A percentile compares a stretch with the other conserved stretches of the same genome.
Evolutionary conservation across 805 yeast species (phyloP).

Genomic region (Candida hungchunana): DNA sequence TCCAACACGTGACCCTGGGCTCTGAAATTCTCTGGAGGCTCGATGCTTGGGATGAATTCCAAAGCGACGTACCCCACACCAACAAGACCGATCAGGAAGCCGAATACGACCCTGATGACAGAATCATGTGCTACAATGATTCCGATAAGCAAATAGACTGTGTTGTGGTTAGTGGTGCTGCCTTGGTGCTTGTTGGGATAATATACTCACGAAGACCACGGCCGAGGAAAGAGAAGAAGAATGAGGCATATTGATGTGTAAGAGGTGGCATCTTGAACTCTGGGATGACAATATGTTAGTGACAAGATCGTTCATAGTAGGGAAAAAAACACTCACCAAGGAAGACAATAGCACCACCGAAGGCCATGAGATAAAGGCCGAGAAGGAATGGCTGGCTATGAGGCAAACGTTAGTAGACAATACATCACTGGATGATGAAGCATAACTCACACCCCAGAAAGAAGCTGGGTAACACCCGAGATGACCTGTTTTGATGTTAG

Average conservation of each 20-base stretch:
- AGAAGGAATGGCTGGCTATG: slow-evolving; percentile 40
- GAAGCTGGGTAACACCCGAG: slow-evolving; percentile 24
- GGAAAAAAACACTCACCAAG: slow-evolving; percentile 36
- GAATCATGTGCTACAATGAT: slow-evolving; percentile 47
- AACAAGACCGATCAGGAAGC: slow-evolving; percentile 50
- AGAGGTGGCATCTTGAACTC: slow-evolving; percentile 48
- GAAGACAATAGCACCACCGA: slow-evolving; percentile 51
- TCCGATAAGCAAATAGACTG: slow-evolving; percentile 50
- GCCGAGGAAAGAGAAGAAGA: slow-evolving; percentile 62
- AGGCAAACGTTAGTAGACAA: slow-evolving; percentile 17
- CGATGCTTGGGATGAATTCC: slow-evolving; percentile 70
- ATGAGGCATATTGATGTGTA: slow-evolving; percentile 60
- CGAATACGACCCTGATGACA: slow-evolving; percentile 52
- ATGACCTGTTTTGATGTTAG: slow-evolving; percentile 12
- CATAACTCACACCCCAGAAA: slow-evolving; percentile 38
- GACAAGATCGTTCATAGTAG: neutral
- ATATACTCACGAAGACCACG: slow-evolving; percentile 56
- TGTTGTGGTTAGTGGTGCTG: neutral
- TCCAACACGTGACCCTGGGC: slow-evolving; percentile 39
- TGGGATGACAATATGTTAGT: slow-evolving; percentile 6
- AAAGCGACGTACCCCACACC: slow-evolving; percentile 59
- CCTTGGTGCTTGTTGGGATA: neutral
- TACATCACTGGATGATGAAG: neutral
- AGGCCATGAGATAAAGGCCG: slow-evolving; percentile 52
- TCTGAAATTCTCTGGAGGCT: slow-evolving; percentile 81